A percentile compares a stretch with the other conserved stretches of the same genome.
phyloP scores from a whole-genome alignment of 2,329 filamentous ascomycete genomes.

The Fusarium guadeloupense region DNA sequence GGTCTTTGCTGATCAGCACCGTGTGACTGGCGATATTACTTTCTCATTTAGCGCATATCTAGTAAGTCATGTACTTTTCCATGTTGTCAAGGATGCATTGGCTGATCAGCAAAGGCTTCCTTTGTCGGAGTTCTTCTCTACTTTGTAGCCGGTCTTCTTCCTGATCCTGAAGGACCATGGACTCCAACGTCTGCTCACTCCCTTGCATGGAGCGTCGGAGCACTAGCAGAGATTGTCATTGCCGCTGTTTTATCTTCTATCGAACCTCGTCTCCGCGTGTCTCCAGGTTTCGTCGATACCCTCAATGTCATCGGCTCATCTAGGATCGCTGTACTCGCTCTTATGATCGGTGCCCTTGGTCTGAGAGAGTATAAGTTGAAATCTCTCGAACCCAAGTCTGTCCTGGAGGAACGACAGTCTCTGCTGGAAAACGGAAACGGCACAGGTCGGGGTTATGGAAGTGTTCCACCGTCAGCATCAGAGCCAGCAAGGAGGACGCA shows the following conservation, averaged over 20 bases:
- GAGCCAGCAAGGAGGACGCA: slow-evolving; percentile 42
- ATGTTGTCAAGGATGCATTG: background rate
- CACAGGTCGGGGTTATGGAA: slow-evolving; percentile 43
- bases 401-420: slow-evolving; percentile 50
- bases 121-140: slow-evolving; percentile 54
- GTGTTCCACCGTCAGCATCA: slow-evolving; percentile 18
- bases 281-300: slow-evolving; percentile 43
- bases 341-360: slow-evolving; percentile 48
- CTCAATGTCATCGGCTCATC: slow-evolving; percentile 47
- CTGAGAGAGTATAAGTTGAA: slow-evolving; percentile 47
- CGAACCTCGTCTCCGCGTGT: slow-evolving; percentile 43
- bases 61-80: slow-evolving; percentile 39
- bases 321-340: slow-evolving; percentile 45
- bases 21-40: slow-evolving; percentile 37
- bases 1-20: slow-evolving; percentile 45
- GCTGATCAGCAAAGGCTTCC: slow-evolving; percentile 46
- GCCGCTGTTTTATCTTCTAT: slow-evolving; percentile 47
- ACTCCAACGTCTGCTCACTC: slow-evolving; percentile 50
- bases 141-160: slow-evolving; percentile 53
- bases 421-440: slow-evolving; percentile 53
- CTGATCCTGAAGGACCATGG: slow-evolving; percentile 57
- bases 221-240: slow-evolving; percentile 50
- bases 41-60: slow-evolving; percentile 55
- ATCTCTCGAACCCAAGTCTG: slow-evolving; percentile 40
- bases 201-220: slow-evolving; percentile 50